Evolutionary conservation across 176 grass and related monocot genomes (phyloP).

Genomic region (Eleusine indica): DNA sequence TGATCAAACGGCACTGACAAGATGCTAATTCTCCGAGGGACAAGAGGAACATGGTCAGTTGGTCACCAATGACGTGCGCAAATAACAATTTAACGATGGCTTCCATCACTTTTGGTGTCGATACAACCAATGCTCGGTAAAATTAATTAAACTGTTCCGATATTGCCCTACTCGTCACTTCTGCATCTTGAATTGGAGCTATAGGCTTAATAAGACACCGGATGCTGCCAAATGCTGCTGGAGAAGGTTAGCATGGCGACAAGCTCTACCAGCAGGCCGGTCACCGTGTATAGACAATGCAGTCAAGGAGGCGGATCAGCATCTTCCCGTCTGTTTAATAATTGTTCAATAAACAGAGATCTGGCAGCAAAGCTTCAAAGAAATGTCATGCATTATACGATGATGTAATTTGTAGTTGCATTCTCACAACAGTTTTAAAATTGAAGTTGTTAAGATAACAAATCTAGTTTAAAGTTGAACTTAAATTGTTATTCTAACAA

Average conservation of each 20-base stretch:
- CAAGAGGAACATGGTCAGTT: too few relatives aligned
- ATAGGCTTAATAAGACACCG: not conserved
- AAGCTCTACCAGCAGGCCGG: not conserved
- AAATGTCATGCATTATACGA: not conserved
- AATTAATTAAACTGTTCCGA: not conserved
- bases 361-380: not conserved
- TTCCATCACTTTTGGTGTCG: not conserved
- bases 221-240: not conserved
- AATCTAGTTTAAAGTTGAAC: too few relatives aligned
- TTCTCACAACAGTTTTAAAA: too few relatives aligned
- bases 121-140: constrained; percentile 6
- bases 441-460: too few relatives aligned
- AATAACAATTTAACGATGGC: too few relatives aligned
- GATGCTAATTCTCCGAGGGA: too few relatives aligned
- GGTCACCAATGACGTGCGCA: too few relatives aligned
- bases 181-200: not conserved
- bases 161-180: not conserved
- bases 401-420: too few relatives aligned
- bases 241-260: not conserved
- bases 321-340: not conserved
- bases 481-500: too few relatives aligned
- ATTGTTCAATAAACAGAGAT: not conserved
- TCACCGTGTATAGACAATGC: not conserved
- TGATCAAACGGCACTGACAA: too few relatives aligned
- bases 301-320: not conserved